Base-by-base conservation (phyloP, 225 moss, liverwort and hornwort species). In the Asterella californica region DNA sequence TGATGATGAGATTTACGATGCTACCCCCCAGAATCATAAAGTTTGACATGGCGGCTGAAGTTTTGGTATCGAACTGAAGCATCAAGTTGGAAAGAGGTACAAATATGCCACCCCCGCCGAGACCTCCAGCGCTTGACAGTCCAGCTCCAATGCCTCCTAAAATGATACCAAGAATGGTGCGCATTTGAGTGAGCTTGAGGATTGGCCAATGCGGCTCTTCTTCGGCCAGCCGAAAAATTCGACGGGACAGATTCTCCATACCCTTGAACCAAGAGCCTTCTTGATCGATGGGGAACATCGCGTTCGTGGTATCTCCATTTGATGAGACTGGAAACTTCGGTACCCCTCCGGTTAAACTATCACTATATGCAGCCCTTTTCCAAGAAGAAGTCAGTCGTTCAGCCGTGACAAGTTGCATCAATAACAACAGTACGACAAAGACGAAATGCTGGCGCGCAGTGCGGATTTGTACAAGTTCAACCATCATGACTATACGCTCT, bases 31-130 rank as follows among this genome's bases (percentile, higher is more conserved):
- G 80, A 54, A 86, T 86, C 82, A 86, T 86, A 15, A 86, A 82
- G 36, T 83, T 86, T 34, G 85, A 82, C 18, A 86, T 30, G 0
- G 77, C 82, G 2, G 82, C 73, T 2, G 85, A 82, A 6, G 85
- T 85, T 70, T 85, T 85, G 65, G 85, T 37, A 75, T 85, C 85
- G 66, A 82, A 85, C 27, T 75, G 78, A 32, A 86, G 81, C 30
- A 86, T 66, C 0, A 86, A 78, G 63, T 86, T 83, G 83, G 83
- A 86, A 29, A 86, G 81, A 18, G 86, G 86, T 0, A 86, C 83
- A 48, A 83, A 86, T 12, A 86, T 38, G 19, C 81, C 86, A 33
- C 86, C 86, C 33, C 86, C 86, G 4, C 86, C 86, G 15, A 86
- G 81, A 4, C 86, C 86, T 27, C 86, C 86, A 21, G 86, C 83